Base-by-base conservation (phyloP, 257 asterid species). In the Gynochthodes officinalis region DNA sequence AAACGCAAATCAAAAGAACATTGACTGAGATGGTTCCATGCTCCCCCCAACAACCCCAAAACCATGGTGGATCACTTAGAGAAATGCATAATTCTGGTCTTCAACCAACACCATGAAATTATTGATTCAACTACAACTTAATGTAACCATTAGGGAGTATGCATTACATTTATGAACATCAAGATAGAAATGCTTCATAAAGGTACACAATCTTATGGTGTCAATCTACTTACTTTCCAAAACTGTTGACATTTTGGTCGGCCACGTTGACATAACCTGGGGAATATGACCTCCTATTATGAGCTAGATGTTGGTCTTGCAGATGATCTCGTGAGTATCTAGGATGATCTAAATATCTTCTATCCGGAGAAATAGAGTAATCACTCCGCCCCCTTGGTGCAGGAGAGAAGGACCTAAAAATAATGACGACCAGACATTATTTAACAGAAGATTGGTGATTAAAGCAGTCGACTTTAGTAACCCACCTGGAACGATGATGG, bases 331-430 rank as follows among this genome's bases (percentile, higher is more conserved):
- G 50, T 72, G 81, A 71, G 58, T 77, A 67, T 54, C 78, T 80
- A 59, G 75, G 66, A 27, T 72, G 77, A 70, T 72, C 73, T 25
- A 67, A n/a, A 43, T 52, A 69, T 66, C 84, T 80, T 76, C 84
- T 80, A 14, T 73, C 69, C 0, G 80, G 84, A 57, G 84, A 80
- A 39, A 72, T 6, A n/a, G 83, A 71, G 27, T 80, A 72, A 23
- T 73, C 73, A 52, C 67, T 64, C 42, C 73, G 73, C 15, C 73
- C 72, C 48, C 78, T 71, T 61, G 73, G 69, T 14, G 64, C 80
- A 53, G 84, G 84, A 55, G 84, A 80, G 60, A 62, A 76, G 12
- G 83, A 80, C 68, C 83, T 80, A 71, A 63, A 16, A 66, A 71
- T 43, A 19, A 62, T 48, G 35, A 35, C 32, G 65, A 9, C n/a